phyloP scores from a whole-genome alignment of 1,284 basidiomycete species.

The Sphaerobolus stellatus region DNA sequence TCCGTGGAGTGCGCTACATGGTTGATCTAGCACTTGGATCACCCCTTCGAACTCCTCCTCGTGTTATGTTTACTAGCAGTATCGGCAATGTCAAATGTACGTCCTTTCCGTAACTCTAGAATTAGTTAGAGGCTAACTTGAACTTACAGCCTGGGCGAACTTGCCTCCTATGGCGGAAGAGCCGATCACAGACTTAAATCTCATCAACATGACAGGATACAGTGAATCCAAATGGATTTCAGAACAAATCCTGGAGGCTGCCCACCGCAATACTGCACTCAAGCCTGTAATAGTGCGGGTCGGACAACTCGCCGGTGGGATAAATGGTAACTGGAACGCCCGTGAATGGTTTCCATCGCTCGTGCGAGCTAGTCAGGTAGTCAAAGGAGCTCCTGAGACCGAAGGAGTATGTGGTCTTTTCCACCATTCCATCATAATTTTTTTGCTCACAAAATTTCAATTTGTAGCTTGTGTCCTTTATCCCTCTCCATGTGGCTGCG shows the following conservation, averaged over 20 bases:
- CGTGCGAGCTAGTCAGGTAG: slow-evolving; percentile 24
- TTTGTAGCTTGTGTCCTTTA: slow-evolving; percentile 30
- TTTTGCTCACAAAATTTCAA: background rate
- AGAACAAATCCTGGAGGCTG: slow-evolving; percentile 28
- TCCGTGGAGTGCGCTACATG: slow-evolving; percentile 25
- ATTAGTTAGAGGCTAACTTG: background rate
- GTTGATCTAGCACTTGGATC: slow-evolving; percentile 27
- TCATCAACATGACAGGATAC: slow-evolving; percentile 29
- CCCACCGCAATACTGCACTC: slow-evolving; percentile 23
- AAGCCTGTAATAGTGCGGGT: slow-evolving; percentile 27
- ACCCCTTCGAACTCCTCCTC: slow-evolving; percentile 19
- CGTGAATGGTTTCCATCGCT: slow-evolving; percentile 32
- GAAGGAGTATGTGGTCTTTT: slow-evolving; percentile 19
- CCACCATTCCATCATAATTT: background rate
- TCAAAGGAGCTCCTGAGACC: slow-evolving; percentile 26
- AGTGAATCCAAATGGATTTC: slow-evolving; percentile 38
- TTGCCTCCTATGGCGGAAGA: slow-evolving; percentile 13
- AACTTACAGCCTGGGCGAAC: slow-evolving; percentile 7
- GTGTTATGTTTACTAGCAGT: slow-evolving; percentile 28
- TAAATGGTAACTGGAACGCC: slow-evolving; percentile 29
- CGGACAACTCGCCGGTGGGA: slow-evolving; percentile 30
- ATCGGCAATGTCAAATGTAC: slow-evolving; percentile 24
- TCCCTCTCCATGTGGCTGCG: slow-evolving; percentile 32
- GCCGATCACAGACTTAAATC: slow-evolving; percentile 11
- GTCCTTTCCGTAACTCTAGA: background rate